Evolutionary conservation across 768 basidiomycete genomes (phyloP), one percentile per base, ranked within the genome.

Genomic region (Phaeolepiota aurea): DNA sequence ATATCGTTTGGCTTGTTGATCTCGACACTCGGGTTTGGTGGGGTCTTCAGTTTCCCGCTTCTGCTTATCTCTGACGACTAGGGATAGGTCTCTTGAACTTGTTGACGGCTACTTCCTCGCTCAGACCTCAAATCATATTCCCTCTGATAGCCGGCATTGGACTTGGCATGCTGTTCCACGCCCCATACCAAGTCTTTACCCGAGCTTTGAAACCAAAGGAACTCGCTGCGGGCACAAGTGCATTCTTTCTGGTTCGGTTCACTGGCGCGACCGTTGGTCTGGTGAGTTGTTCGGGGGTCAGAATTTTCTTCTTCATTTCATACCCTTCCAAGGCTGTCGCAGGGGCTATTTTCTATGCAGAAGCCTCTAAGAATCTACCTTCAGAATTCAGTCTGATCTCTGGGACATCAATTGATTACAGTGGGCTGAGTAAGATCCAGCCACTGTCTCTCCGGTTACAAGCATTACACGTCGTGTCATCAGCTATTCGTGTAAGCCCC

Each of bases 171-270:
- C 63, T 89, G 19, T 88, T 89, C 59, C 87, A 89, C 53, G 79
- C 87, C 0, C 88, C 88, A 5, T 88, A 87, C 52, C 85, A 87
- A 53, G 73, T 87, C 5, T 85, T 90, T 54, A 76, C 76, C 37
- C 71, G 69, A 44, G 76, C 80, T 10, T 57, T 90, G 23, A 71
- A 74, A 42, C 73, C 77, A 4, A 64, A 71, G 35, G 80, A 88
- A 48, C 57, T 88, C 38, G 87, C 87, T 3, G 72, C 78, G 15
- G 83, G 85, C 20, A 91, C 88, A 7, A 82, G 86, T 53, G 87
- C 86, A 9, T 91, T 90, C 58, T 90, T 91, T 61, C 69, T 90
- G 41, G 85, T 88, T 33, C 74, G 87, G 32, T 90, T 90, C 61
- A 89, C 87, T 25, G 87, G 87, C 5, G 85, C 87, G 21, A 88